Evolutionary conservation across 1,284 basidiomycete species (phyloP).

Genomic region (Phylloporus sp.): DNA sequence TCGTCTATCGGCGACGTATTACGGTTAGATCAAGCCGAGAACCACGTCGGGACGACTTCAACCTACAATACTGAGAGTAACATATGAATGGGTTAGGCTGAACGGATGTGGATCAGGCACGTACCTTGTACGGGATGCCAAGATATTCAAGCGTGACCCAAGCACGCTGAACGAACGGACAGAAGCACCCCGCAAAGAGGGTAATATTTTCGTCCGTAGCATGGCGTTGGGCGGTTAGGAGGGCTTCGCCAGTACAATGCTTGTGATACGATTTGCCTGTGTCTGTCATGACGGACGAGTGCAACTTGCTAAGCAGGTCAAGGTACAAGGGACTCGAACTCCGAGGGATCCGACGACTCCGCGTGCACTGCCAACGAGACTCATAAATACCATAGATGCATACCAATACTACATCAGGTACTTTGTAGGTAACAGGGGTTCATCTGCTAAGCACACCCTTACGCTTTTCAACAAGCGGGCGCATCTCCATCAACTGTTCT

Average conservation of each 20-base stretch:
- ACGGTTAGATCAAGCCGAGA: background rate
- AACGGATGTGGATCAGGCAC: background rate
- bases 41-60: background rate
- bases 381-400: too few relatives aligned
- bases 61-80: conserved; percentile 43
- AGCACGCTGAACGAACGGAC: conserved; percentile 50
- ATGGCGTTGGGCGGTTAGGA: conserved; percentile 39
- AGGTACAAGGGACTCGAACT: background rate
- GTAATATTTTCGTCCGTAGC: conserved; percentile 33
- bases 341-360: background rate
- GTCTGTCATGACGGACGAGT: conserved; percentile 24
- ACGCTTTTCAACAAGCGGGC: too few relatives aligned
- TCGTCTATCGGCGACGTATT: conserved; percentile 53
- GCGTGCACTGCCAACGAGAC: background rate
- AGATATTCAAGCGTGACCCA: conserved; percentile 49
- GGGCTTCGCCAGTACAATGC: conserved; percentile 44
- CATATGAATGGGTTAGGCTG: background rate
- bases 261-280: conserved; percentile 34
- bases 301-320: too few relatives aligned
- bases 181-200: conserved; percentile 47
- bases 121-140: conserved; percentile 40
- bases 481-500: too few relatives aligned
- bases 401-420: too few relatives aligned
- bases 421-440: too few relatives aligned
- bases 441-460: too few relatives aligned